Conservation (phyloP, 495 filamentous ascomycete genomes). For the Elasticomyces elasticus region DNA sequence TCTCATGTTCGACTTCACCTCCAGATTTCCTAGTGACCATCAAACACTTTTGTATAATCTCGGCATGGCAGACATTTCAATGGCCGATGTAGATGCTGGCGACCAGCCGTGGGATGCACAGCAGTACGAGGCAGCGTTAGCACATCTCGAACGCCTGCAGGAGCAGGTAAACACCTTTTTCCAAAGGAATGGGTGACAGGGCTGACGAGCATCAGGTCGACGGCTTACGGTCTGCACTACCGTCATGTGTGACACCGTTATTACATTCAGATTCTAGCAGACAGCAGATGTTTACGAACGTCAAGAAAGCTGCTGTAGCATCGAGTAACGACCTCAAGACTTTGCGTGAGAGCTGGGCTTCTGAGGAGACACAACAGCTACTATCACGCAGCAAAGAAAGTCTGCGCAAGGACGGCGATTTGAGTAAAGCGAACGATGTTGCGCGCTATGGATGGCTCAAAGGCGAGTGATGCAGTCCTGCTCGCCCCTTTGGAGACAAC, state of each 20-base stretch:
- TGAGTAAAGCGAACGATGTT: conserved; percentile 1
- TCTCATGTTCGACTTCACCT: not conserved
- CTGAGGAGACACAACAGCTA: conserved; percentile 6
- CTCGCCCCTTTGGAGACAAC: not conserved
- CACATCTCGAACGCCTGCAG: conserved; percentile 13
- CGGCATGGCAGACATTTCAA: not conserved
- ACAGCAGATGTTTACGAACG: conserved; percentile 13
- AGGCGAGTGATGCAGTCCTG: not conserved
- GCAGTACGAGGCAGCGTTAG: conserved; percentile 15
- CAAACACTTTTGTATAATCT: too few species aligned
- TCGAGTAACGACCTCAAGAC: conserved; percentile 4
- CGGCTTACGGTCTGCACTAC: conserved; percentile 5
- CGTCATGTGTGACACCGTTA: conserved; percentile 8
- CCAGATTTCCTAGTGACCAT: too few species aligned
- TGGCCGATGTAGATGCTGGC: not conserved
- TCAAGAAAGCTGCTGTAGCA: conserved; percentile 8
- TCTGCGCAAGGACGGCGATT: conserved; percentile 4
- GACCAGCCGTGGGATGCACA: not conserved
- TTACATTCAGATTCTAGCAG: not conserved
- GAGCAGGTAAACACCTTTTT: conserved; percentile 4
- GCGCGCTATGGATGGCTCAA: conserved; percentile 9
- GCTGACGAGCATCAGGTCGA: conserved; percentile 11
- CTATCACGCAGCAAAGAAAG: conserved; percentile 7
- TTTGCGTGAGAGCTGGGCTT: conserved; percentile 5
- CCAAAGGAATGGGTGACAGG: too few species aligned